Base-by-base conservation (phyloP, 1,139 yeast genomes). In the Dujonia santamariae region DNA sequence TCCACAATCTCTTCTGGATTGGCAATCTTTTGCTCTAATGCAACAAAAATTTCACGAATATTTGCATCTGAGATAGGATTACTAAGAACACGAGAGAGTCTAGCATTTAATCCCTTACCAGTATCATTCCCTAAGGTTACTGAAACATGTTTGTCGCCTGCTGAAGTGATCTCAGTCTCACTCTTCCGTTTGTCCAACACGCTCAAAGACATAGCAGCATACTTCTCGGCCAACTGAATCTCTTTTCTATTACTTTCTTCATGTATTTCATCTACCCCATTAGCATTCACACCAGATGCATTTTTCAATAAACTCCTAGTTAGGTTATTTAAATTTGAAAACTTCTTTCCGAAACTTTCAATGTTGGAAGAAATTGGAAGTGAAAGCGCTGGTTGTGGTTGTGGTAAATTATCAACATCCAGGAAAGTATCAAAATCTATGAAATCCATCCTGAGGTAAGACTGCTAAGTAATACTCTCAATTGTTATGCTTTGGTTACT, bases 41-140 rank as follows among this genome's bases (percentile, higher is more conserved):
- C 47, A 3, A 56, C 48, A 37, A 82, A 61, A 2, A 83, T 59
- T 36, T 75, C 73, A 47, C 77, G 53, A 29, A 74, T 54, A 12
- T 71, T 54, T 8, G 67, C 49, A 45, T 80, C 85, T 36, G 72
- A 59, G 26, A 67, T 56, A 15, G 69, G 65, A 27, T 64, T 63
- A 43, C 73, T 76, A 40, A 76, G 54, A 2, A 78, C 77, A 21
- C 75, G 65, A 1, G 78, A 66, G 26, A 78, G 56, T 42, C 80
- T 67, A 4, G 61, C 53, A 1, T 79, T 67, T 13, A 77, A 52
- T 4, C 19, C 26, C 5, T 32, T 32, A 8, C 34, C 35, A 5
- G 19, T 27, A 3, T 28, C 32, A n/a, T n/a, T n/a, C n/a, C n/a
- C n/a, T n/a, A n/a, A n/a, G 3, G 34, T 35, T 1, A 24, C 38